Evolutionary conservation across 1,139 yeast species (phyloP), one percentile per base, ranked within the genome.

Genomic region (Neolecta irregularis): DNA sequence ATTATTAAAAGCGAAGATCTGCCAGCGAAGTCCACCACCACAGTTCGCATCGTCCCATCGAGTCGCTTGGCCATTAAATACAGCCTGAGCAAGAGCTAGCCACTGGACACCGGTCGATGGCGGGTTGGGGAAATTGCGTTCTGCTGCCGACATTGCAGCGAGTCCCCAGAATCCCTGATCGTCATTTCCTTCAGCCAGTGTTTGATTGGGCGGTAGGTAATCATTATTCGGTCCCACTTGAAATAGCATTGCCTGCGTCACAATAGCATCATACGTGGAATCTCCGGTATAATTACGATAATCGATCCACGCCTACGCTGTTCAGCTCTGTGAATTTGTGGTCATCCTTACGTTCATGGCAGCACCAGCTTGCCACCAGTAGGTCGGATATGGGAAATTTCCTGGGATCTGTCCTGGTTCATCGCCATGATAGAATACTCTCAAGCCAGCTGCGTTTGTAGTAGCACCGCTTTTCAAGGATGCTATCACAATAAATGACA

Each of bases 361-460:
- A 41, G 81, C 92, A 44, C 93, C 93, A 30, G 91, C 88, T 58
- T 76, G 79, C 93, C 93, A 81, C 94, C 94, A 81, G 61, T 76
- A 79, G 59, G 77, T 78, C 2, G 92, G 92, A 44, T 62, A 52
- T 11, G 64, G 59, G 53, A 81, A 80, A 75, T 72, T 68, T 24
- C 93, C 93, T 18, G 78, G 67, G n/a, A n/a, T n/a, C n/a, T n/a
- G n/a, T n/a, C n/a, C n/a, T n/a, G n/a, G n/a, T n/a, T n/a, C n/a
- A n/a, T n/a, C n/a, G n/a, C n/a, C n/a, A n/a, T n/a, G n/a, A n/a
- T n/a, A n/a, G n/a, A n/a, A n/a, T n/a, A n/a, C n/a, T n/a, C n/a
- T n/a, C n/a, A n/a, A n/a, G n/a, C n/a, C n/a, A n/a, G n/a, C n/a
- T n/a, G n/a, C n/a, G n/a, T n/a, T n/a, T n/a, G n/a, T n/a, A n/a